These are phyloP conservation scores for Aspergillus luchuensis DNA, from an alignment of 2,329 filamentous ascomycete species.

Conservation along the genomic window DNA sequence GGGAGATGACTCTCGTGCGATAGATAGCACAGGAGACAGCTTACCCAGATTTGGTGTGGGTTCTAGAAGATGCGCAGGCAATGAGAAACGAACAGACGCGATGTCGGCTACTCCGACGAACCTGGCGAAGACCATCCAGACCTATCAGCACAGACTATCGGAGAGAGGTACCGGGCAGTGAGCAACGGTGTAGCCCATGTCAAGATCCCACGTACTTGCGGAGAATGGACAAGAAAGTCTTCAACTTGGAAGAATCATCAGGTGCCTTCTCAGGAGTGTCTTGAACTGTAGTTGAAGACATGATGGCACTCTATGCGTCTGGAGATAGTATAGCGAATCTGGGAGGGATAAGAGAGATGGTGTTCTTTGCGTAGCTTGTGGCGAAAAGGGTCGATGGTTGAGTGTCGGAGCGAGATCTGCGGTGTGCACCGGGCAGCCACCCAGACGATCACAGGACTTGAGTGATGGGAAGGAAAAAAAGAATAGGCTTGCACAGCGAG, in stretches of 20 bases:
- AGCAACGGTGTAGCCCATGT: neutral
- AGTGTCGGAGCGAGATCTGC: neutral
- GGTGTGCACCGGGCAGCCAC: neutral
- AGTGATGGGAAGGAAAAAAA: neutral
- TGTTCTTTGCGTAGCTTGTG: constrained; percentile 5
- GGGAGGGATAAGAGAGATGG: neutral
- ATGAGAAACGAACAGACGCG: constrained; percentile 90
- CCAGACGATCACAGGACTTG: neutral
- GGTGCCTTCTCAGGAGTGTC: constrained; percentile 56
- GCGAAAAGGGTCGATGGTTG: neutral
- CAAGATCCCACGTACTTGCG: constrained; percentile 65
- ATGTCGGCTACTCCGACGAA: constrained; percentile 97
- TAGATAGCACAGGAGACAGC: constrained; percentile 11
- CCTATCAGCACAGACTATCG: constrained; percentile 2
- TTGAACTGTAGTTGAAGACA: constrained; percentile 34
- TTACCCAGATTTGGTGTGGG: constrained; percentile 86
- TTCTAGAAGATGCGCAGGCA: constrained; percentile 92
- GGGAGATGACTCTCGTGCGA: neutral
- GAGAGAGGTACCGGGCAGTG: neutral
- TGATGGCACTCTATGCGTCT: constrained; percentile 16
- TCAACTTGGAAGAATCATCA: constrained; percentile 85
- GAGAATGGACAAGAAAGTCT: constrained; percentile 83
- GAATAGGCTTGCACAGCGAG: neutral
- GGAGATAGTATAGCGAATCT: neutral
- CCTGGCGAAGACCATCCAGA: constrained; percentile 51